A percentile compares a stretch with the other conserved stretches of the same genome.
Evolutionary conservation across 2,329 filamentous ascomycete genomes (phyloP).

Genomic region (Esteya vermicola): DNA sequence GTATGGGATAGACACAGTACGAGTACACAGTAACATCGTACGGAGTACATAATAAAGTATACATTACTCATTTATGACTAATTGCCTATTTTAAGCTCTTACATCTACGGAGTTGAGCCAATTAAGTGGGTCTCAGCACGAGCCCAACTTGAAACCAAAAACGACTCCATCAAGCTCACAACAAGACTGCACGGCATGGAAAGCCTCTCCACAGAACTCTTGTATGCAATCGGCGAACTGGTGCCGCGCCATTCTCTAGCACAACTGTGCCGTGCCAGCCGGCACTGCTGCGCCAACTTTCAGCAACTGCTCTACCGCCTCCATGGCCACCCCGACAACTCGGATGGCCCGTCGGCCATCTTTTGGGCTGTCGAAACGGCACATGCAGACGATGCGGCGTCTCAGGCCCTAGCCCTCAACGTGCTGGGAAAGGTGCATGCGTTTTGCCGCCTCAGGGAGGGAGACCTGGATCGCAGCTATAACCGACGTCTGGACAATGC

Average conservation of each 20-base stretch:
- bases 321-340: slow-evolving; percentile 2
- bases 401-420: background rate
- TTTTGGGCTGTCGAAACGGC: slow-evolving; percentile 1
- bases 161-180: no score
- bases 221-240: slow-evolving; percentile 1
- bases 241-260: background rate
- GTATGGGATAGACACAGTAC: no score
- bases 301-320: slow-evolving; percentile 1
- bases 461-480: slow-evolving; percentile 1
- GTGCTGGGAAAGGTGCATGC: background rate
- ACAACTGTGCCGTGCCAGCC: slow-evolving; percentile 1
- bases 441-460: background rate
- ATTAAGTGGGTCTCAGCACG: no score
- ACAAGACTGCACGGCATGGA: slow-evolving; percentile 1
- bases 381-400: background rate
- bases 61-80: no score
- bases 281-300: background rate
- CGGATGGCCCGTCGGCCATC: slow-evolving; percentile 1
- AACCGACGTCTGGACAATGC: background rate
- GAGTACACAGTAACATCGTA: no score
- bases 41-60: no score
- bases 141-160: no score
- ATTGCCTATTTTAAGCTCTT: no score
- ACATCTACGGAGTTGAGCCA: no score
- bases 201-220: background rate